These are phyloP conservation scores for Paecilomyces dactylethromorphus DNA, from an alignment of 2,329 filamentous ascomycete genomes.

Conservation along the genomic window DNA sequence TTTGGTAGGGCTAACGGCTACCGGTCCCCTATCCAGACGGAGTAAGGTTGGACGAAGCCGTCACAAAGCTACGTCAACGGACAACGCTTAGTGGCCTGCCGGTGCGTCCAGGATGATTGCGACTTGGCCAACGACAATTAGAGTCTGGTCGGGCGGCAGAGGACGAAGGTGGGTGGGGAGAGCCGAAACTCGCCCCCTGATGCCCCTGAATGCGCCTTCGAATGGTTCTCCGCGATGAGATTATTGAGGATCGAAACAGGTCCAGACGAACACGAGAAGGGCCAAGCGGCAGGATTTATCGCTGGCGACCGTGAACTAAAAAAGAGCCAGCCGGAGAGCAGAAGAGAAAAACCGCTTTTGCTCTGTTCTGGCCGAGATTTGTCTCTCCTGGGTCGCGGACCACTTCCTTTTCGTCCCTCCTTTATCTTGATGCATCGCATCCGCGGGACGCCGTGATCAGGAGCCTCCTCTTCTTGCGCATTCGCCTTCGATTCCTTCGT, in stretches of 20 bases:
- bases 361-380: neutral
- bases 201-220: neutral
- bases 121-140: conserved; percentile 4
- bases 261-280: neutral
- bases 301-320: neutral
- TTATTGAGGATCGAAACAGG: neutral
- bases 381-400: neutral
- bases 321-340: neutral
- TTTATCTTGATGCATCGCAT: neutral
- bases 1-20: neutral
- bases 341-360: neutral
- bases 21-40: neutral
- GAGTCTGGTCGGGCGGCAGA: conserved; percentile 3
- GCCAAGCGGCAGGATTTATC: neutral
- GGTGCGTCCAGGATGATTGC: conserved; percentile 1
- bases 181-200: neutral
- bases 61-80: conserved; percentile 2
- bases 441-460: neutral
- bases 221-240: neutral
- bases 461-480: neutral
- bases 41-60: neutral
- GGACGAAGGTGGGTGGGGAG: neutral
- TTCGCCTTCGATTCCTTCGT: neutral
- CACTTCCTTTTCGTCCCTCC: neutral
- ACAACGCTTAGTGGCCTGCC: conserved; percentile 6